Evolutionary conservation across 352 stramenopile genomes (phyloP), one percentile per base, ranked within the genome.

Genomic region (Phytophthora nicotianae): DNA sequence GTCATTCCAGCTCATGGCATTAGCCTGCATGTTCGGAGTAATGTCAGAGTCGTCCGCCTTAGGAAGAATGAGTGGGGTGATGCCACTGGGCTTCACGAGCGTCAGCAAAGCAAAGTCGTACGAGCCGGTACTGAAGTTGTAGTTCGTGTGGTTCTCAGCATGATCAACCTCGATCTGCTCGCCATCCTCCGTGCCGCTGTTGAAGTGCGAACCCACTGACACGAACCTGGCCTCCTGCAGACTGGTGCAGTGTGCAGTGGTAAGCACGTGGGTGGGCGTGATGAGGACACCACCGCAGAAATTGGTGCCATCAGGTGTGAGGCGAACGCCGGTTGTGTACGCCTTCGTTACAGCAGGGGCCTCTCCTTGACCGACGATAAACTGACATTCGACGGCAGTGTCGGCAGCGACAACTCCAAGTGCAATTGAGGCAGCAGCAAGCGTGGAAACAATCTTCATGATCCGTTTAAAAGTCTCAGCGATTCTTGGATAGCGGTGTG

Each of bases 111-210:
- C 45, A 17, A 51, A 51, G 10, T 51, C 16, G 45, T 51, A 37
- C n/a, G 45, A 51, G 45, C 16, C 45, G 24, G 45, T 38, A 17
- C 45, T 51, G n/a, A 24, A 23, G 26, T 51, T 51, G 45, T 40
- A 38, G 16, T 26, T n/a, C 16, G 45, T 37, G 45, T 51, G 45
- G 45, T 51, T 51, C 24, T 50, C 23, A 19, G 43, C 43, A 20
- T 50, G 43, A 8, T 50, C 19, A 6, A 50, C 43, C 43, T 50
- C 43, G 43, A 50, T 50, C 21, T 50, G 43, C 43, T 50, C 43
- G 43, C 43, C 43, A 50, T 35, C 43, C 43, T 3, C 9, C 23
- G 23, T 20, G 43, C 43, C 43, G 43, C 19, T 50, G 23, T 4
- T 33, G 23, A 9, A 50, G 43, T 35, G 43, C 23, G 43, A 50